These are phyloP conservation scores for Biscogniauxia sp. DNA, from an alignment of 2,329 filamentous ascomycete genomes.

Conservation along the genomic window DNA sequence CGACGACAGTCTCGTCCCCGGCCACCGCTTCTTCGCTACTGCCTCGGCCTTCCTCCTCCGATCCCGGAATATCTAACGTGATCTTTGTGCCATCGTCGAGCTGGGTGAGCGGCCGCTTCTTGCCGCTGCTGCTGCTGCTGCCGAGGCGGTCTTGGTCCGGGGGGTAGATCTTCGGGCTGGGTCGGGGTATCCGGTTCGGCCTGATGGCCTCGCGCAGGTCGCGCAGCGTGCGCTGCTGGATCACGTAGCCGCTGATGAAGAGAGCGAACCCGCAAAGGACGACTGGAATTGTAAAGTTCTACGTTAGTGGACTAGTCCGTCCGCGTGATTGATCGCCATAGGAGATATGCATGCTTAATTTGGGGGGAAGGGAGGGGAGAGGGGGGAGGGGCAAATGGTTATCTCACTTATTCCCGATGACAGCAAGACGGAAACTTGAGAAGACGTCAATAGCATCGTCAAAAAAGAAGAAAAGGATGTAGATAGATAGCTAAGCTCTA, in stretches of 20 bases:
- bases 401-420: neutral
- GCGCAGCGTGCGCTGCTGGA: slow-evolving; percentile 82
- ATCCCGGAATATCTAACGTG: slow-evolving; percentile 36
- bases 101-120: slow-evolving; percentile 40
- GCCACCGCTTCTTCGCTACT: slow-evolving; percentile 1
- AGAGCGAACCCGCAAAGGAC: slow-evolving; percentile 76
- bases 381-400: neutral
- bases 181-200: slow-evolving; percentile 41
- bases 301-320: neutral
- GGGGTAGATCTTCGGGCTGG: slow-evolving; percentile 45
- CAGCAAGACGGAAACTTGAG: neutral
- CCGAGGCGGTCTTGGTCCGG: neutral
- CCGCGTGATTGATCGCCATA: neutral
- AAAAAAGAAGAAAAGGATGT: neutral
- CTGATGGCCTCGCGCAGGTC: slow-evolving; percentile 73
- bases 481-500: neutral
- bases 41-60: neutral
- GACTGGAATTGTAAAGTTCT: slow-evolving; percentile 44
- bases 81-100: slow-evolving; percentile 47
- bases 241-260: slow-evolving; percentile 81
- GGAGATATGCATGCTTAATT: neutral
- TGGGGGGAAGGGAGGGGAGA: too few species aligned
- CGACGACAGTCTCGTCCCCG: slow-evolving; percentile 31
- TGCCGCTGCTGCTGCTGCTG: slow-evolving; percentile 9
- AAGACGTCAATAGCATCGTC: neutral